Evolutionary conservation across 2,329 filamentous ascomycete genomes (phyloP), one percentile per base, ranked within the genome.

Genomic region (Ascochyta clinopodiicola): DNA sequence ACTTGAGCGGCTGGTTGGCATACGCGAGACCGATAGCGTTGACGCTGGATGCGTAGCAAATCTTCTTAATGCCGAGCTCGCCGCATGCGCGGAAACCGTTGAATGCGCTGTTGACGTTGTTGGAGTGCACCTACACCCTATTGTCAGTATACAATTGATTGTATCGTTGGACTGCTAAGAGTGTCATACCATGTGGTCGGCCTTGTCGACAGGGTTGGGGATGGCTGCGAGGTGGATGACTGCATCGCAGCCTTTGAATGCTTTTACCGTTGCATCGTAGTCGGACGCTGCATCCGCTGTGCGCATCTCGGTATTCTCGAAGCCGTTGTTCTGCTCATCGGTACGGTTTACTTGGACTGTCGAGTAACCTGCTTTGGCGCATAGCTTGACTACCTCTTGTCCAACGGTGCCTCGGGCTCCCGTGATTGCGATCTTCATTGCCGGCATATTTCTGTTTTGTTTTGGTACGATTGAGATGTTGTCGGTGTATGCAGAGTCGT

Each of bases 1-100:
- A 75, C 5, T 62, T 53, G 15, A 75, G 56, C 19, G 73, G 71
- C 42, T 64, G 72, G 38, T 74, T 72, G 13, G 74, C 66, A 52
- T 75, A 76, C 19, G 75, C 75, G 1, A 78, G 68, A 0, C 75
- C 75, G 19, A 77, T 71, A 6, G 76, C 75, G 36, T 76, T 76
- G 27, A 77, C 74, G 6, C 69, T 75, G 12, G 68, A 74, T 6
- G 74, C 73, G 51, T 75, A 77, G 65, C 71, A 74, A 35, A 77
- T 59, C 10, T 63, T 66, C 38, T 66, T 70, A 52, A 78, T 75
- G 4, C 71, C 74, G 2, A 73, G 59, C 25, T 72, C 68, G 10
- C 61, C 75, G 2, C 74, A 72, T 13, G 75, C 75, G 15, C 70
- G 71, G 34, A 77, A 73, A n/a, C 75, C 73, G 36, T 77, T 78